A percentile compares a stretch with the other conserved stretches of the same genome.
These are phyloP conservation scores for Scytalidium sp. DNA, from an alignment of 2,329 filamentous ascomycete genomes.

Conservation along the genomic window DNA sequence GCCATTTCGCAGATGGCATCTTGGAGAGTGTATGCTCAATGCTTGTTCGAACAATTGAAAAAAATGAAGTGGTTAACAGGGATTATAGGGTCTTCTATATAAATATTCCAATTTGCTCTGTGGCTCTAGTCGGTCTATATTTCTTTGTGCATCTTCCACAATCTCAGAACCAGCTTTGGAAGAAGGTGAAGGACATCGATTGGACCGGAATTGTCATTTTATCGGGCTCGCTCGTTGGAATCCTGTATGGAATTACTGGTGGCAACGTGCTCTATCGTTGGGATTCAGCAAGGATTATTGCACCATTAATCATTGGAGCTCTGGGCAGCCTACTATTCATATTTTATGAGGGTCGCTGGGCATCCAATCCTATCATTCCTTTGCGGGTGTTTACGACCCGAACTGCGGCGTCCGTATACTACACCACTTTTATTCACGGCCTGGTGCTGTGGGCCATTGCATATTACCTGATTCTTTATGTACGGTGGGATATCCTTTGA, in stretches of 20 bases:
- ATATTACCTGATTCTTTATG: not conserved
- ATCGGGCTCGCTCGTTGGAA: constrained; percentile 51
- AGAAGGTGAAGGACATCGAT: constrained; percentile 33
- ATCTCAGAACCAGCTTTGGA: not conserved
- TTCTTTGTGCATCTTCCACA: not conserved
- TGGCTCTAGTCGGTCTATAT: not conserved
- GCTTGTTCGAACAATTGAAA: not conserved
- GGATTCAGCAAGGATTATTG: not conserved
- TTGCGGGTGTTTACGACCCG: constrained; percentile 57
- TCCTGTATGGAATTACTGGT: constrained; percentile 58
- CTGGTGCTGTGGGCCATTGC: not conserved
- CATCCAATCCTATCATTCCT: constrained; percentile 67
- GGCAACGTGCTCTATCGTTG: constrained; percentile 57
- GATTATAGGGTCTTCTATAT: constrained; percentile 13
- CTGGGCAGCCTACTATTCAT: not conserved
- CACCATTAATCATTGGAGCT: not conserved
- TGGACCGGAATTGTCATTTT: constrained; percentile 59
- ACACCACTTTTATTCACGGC: not conserved
- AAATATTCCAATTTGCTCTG: not conserved
- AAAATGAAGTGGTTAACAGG: constrained; percentile 4
- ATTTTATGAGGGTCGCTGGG: not conserved
- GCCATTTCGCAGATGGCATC: constrained; percentile 6
- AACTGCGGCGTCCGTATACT: not conserved
- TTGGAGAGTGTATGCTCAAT: constrained; percentile 4
- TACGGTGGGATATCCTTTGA: not conserved